Evolutionary conservation across 1,284 basidiomycete genomes (phyloP).

Genomic region (Exobasidium rhododendri): DNA sequence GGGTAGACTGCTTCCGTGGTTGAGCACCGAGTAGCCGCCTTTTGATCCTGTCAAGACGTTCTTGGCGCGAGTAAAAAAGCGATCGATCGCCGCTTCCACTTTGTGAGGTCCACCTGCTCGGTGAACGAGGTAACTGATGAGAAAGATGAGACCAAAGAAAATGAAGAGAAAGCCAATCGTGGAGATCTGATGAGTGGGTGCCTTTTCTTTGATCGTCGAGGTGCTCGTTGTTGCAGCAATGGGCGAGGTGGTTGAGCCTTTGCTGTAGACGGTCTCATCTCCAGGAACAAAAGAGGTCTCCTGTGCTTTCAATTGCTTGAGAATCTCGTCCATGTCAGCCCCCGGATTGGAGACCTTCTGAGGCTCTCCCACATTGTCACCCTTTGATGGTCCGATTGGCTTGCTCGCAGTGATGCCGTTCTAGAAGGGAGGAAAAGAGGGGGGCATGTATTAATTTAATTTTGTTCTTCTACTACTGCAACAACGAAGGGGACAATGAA

Average conservation of each 20-base stretch:
- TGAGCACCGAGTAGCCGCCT: not conserved
- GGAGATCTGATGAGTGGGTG: constrained; percentile 1
- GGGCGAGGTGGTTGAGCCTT: too few species aligned
- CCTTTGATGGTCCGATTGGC: not conserved
- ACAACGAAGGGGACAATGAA: too few species aligned
- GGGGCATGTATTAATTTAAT: not conserved
- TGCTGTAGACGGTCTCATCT: not conserved
- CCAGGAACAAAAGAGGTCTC: not conserved
- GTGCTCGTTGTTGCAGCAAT: constrained; percentile 4
- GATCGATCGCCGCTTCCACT: constrained; percentile 5
- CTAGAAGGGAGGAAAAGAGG: constrained; percentile 2
- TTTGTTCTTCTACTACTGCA: not conserved
- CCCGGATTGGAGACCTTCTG: not conserved
- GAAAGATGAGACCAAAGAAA: constrained; percentile 5
- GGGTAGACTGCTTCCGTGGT: not conserved
- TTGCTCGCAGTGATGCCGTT: not conserved
- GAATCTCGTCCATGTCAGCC: not conserved
- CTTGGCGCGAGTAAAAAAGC: constrained; percentile 1
- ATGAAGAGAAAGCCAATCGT: constrained; percentile 9
- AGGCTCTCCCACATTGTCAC: not conserved
- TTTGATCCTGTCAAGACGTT: not conserved
- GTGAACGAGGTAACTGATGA: constrained; percentile 8
- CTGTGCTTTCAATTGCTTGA: not conserved
- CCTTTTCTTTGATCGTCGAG: not conserved
- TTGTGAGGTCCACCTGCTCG: constrained; percentile 3